phyloP scores from a whole-genome alignment of 345 rosid species.

The Isatis tinctoria region DNA sequence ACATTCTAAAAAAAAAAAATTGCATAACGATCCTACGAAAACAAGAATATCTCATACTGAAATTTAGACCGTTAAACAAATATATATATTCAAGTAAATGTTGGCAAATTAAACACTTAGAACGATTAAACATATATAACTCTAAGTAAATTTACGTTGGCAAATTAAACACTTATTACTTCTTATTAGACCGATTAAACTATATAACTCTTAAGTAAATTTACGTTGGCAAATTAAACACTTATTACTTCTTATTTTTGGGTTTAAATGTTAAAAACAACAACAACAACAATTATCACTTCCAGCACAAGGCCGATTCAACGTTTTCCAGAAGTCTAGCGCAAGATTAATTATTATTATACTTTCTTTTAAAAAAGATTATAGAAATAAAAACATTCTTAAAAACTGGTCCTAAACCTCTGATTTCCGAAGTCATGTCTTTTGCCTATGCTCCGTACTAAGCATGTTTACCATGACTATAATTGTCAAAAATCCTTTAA shows the following conservation, averaged over 20 bases:
- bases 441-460: background rate
- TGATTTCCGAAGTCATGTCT: background rate
- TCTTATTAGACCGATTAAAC: too few species aligned
- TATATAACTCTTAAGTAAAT: too few species aligned
- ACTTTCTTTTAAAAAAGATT: too few species aligned
- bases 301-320: background rate
- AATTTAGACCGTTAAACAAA: background rate
- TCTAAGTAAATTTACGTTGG: background rate
- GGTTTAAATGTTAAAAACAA: too few species aligned
- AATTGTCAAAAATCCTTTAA: background rate
- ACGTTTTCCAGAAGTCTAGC: background rate
- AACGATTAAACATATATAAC: too few species aligned
- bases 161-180: background rate
- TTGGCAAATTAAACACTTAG: background rate
- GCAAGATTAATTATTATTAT: background rate
- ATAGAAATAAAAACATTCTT: too few species aligned
- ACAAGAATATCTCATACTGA: background rate
- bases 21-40: too few species aligned
- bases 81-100: background rate
- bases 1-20: too few species aligned
- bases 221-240: background rate
- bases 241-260: too few species aligned
- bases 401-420: background rate
- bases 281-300: background rate
- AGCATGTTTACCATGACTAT: background rate